These are phyloP conservation scores for Schizothecium vesticola DNA, from an alignment of 495 filamentous ascomycete genomes.

Conservation along the genomic window DNA sequence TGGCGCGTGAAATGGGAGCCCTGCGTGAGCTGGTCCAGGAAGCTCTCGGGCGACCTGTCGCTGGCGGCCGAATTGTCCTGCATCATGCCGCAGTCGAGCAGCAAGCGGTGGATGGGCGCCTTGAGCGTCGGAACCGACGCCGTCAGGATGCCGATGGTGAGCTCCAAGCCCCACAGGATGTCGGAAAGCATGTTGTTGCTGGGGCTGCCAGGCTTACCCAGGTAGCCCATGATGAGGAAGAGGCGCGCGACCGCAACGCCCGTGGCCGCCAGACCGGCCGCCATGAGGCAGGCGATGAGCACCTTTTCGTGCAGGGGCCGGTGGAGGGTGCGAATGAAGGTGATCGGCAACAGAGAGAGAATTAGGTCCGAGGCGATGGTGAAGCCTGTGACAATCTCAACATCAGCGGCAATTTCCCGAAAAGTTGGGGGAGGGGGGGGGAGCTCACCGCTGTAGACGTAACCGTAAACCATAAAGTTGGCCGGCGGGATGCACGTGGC, in stretches of 20 bases:
- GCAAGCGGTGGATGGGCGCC: constrained; percentile 1
- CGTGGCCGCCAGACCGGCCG: not conserved
- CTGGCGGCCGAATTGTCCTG: not conserved
- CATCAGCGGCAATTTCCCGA: not conserved
- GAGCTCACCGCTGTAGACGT: constrained; percentile 5
- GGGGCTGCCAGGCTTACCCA: not conserved
- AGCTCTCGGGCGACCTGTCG: constrained; percentile 4
- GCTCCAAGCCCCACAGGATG: constrained; percentile 8
- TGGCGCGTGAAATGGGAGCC: constrained; percentile 6
- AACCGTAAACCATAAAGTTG: constrained; percentile 1
- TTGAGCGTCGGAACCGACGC: constrained; percentile 7
- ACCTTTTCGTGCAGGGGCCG: constrained; percentile 6
- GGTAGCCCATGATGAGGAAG: constrained; percentile 7
- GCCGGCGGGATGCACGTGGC: not conserved
- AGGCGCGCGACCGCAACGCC: constrained; percentile 1
- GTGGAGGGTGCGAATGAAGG: not conserved
- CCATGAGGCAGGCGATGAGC: constrained; percentile 7
- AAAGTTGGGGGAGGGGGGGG: not conserved
- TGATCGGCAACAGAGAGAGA: not conserved
- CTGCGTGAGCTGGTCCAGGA: not conserved
- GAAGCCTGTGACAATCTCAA: not conserved
- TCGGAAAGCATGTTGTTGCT: constrained; percentile 1
- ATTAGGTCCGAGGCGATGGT: constrained; percentile 4
- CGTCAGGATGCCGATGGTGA: constrained; percentile 5
- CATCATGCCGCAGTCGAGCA: constrained; percentile 1